phyloP scores from a whole-genome alignment of 768 basidiomycete genomes.

The Clathrus columnatus region DNA sequence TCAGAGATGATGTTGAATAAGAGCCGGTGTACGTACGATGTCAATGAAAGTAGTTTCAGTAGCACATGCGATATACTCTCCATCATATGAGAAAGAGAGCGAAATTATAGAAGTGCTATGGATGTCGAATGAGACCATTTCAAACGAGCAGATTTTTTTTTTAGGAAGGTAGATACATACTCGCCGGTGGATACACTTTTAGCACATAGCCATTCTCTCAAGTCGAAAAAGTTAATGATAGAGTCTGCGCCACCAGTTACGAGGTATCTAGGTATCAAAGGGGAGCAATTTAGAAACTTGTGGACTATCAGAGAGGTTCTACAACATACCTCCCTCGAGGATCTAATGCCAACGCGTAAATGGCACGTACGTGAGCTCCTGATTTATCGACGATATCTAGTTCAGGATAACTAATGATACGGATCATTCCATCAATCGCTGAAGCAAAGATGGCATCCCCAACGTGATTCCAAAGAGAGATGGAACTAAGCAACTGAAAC shows the following conservation, averaged over 20 bases:
- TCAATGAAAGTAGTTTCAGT: slow-evolving; percentile 66
- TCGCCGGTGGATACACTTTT: slow-evolving; percentile 74
- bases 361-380: slow-evolving; percentile 76
- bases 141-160: not conserved
- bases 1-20: not conserved
- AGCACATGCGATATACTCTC: slow-evolving; percentile 75
- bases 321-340: slow-evolving; percentile 58
- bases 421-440: slow-evolving; percentile 55
- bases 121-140: slow-evolving; percentile 1
- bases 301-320: not conserved
- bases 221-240: slow-evolving; percentile 74
- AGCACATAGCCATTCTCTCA: slow-evolving; percentile 71
- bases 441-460: slow-evolving; percentile 59
- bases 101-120: slow-evolving; percentile 54
- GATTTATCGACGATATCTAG: slow-evolving; percentile 49
- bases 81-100: slow-evolving; percentile 74
- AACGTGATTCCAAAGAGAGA: slow-evolving; percentile 66
- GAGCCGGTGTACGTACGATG: slow-evolving; percentile 45
- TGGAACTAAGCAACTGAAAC: slow-evolving; percentile 46
- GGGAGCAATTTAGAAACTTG: slow-evolving; percentile 8
- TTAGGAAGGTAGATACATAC: slow-evolving; percentile 37
- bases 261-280: slow-evolving; percentile 41
- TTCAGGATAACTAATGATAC: slow-evolving; percentile 62
- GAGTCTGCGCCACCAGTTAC: slow-evolving; percentile 77
- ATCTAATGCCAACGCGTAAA: slow-evolving; percentile 65